Percentiles rank a stretch among this genome's conserved stretches.
Conservation (phyloP, 1,139 yeast genomes). For the Suhomyces kunorum region DNA sequence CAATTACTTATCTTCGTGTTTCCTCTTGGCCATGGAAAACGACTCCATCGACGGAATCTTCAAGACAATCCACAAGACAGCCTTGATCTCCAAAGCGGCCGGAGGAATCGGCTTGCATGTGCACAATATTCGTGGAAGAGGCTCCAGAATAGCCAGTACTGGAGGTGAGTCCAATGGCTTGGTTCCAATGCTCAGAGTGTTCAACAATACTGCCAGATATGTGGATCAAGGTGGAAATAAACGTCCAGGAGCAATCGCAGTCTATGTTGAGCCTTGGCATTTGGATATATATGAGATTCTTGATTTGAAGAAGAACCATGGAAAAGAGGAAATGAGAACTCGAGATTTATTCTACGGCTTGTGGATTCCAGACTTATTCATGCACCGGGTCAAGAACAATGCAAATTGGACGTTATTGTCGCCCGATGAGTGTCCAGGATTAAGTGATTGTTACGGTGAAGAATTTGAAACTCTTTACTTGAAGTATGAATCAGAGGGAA, state of each 20-base stretch:
- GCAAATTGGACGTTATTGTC: slow-evolving; percentile 57
- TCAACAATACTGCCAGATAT: slow-evolving; percentile 87
- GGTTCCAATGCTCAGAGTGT: slow-evolving; percentile 87
- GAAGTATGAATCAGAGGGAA: slow-evolving; percentile 46
- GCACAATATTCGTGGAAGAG: slow-evolving; percentile 81
- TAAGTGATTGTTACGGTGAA: slow-evolving; percentile 51
- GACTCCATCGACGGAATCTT: slow-evolving; percentile 91
- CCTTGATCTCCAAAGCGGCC: slow-evolving; percentile 83
- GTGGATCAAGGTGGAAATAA: slow-evolving; percentile 96
- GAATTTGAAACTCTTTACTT: slow-evolving; percentile 48
- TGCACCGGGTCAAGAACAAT: slow-evolving; percentile 52
- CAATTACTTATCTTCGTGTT: slow-evolving; percentile 88
- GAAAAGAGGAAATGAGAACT: slow-evolving; percentile 88
- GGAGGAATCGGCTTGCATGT: slow-evolving; percentile 89
- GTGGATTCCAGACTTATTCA: slow-evolving; percentile 83
- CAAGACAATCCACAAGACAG: slow-evolving; percentile 83
- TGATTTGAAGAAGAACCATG: slow-evolving; percentile 85
- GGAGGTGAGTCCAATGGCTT: slow-evolving; percentile 88
- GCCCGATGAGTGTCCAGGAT: slow-evolving; percentile 55
- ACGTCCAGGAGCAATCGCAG: slow-evolving; percentile 91
- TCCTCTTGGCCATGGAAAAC: slow-evolving; percentile 84
- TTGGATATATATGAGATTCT: slow-evolving; percentile 81
- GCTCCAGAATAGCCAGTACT: slow-evolving; percentile 85
- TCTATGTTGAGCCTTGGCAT: slow-evolving; percentile 92
- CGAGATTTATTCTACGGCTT: slow-evolving; percentile 89